A percentile compares a stretch with the other conserved stretches of the same genome.
Conservation (phyloP, 1,139 yeast genomes). For the Ogataea hybrid region DNA sequence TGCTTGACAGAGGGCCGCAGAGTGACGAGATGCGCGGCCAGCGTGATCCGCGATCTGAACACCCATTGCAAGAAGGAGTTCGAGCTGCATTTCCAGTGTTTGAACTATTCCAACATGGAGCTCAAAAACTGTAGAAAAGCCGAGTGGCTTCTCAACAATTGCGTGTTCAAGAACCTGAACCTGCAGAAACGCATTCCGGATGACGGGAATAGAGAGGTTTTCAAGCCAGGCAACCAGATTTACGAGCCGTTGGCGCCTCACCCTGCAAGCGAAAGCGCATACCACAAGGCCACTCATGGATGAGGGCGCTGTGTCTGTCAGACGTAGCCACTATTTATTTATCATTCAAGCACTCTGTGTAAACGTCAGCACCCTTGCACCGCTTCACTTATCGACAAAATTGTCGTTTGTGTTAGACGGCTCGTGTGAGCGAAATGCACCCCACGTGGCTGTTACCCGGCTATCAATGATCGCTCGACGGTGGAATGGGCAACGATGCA, state of each 20-base stretch:
- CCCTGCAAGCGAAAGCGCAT: slow-evolving; percentile 44
- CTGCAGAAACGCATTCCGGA: slow-evolving; percentile 76
- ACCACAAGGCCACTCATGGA: slow-evolving; percentile 35
- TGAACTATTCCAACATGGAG: slow-evolving; percentile 78
- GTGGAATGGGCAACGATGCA: not conserved
- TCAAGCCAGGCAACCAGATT: slow-evolving; percentile 64
- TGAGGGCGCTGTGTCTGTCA: not conserved
- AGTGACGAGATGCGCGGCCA: slow-evolving; percentile 84
- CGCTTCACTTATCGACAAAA: slow-evolving; percentile 2
- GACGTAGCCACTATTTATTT: slow-evolving; percentile 3
- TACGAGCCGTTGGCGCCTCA: slow-evolving; percentile 50
- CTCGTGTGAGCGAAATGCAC: slow-evolving; percentile 4
- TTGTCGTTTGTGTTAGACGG: slow-evolving; percentile 1
- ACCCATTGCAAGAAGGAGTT: slow-evolving; percentile 77
- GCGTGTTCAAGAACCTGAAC: slow-evolving; percentile 71
- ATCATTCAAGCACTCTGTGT: not conserved
- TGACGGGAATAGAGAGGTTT: slow-evolving; percentile 59
- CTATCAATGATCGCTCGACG: not conserved
- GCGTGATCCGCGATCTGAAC: slow-evolving; percentile 74
- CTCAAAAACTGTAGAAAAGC: slow-evolving; percentile 78
- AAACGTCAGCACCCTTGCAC: slow-evolving; percentile 5
- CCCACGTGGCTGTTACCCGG: slow-evolving; percentile 11
- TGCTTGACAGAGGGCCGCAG: slow-evolving; percentile 87
- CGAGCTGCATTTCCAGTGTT: slow-evolving; percentile 79
- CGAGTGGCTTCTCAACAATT: slow-evolving; percentile 69